Percentiles rank a stretch among this genome's conserved stretches.
These are phyloP conservation scores for Agaricus blazei DNA, from an alignment of 768 basidiomycete species.

Conservation along the genomic window DNA sequence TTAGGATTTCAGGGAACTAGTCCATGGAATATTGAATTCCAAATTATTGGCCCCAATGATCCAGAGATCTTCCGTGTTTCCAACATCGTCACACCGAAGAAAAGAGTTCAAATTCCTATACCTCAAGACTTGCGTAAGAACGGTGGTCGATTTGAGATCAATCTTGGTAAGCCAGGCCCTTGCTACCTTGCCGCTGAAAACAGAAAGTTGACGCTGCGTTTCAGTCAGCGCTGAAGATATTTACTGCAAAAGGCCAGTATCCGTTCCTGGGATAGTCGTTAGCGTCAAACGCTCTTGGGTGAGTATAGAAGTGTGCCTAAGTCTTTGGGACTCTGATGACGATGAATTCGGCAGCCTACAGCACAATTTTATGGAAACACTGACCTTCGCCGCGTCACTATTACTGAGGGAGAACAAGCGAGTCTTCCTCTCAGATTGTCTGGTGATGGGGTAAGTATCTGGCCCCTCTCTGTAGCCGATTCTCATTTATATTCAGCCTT, in stretches of 20 bases:
- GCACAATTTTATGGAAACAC: conserved; percentile 77
- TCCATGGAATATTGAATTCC: conserved; percentile 85
- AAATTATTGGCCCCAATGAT: conserved; percentile 68
- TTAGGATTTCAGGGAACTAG: conserved; percentile 61
- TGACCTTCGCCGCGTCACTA: conserved; percentile 49
- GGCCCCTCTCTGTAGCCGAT: background rate
- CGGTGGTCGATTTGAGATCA: conserved; percentile 77
- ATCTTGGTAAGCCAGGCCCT: conserved; percentile 47
- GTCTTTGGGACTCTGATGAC: background rate
- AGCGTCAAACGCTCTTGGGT: conserved; percentile 83
- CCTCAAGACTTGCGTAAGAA: conserved; percentile 59
- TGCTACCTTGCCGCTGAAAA: background rate
- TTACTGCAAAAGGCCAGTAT: conserved; percentile 76
- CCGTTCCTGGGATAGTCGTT: conserved; percentile 74
- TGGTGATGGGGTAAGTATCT: conserved; percentile 72
- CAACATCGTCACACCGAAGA: conserved; percentile 49
- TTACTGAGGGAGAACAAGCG: conserved; percentile 71
- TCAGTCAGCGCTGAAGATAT: conserved; percentile 82
- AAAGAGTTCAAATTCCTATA: conserved; percentile 60
- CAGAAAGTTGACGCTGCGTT: conserved; percentile 12
- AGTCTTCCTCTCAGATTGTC: conserved; percentile 81
- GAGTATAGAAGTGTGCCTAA: conserved; percentile 13
- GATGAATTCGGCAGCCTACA: conserved; percentile 54
- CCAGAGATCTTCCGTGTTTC: conserved; percentile 54
- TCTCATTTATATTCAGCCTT: conserved; percentile 56